Evolutionary conservation across 306 rosid species (phyloP), one percentile per base, ranked within the genome.

Genomic region (Abrus precatorius): DNA sequence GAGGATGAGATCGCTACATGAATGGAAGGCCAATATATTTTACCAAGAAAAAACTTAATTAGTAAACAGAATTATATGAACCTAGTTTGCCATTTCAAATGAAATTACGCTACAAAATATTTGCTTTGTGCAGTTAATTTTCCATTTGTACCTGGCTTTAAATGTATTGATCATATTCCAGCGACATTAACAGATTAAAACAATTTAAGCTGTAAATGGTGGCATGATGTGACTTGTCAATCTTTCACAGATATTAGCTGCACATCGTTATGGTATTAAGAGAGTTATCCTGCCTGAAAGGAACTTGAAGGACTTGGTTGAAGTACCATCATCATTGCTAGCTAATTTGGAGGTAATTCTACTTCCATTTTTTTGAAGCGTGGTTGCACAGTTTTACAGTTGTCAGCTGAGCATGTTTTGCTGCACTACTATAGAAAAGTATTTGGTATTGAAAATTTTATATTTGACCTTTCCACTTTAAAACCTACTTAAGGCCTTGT

Each of bases 231-330:
- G 72, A 74, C 62, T 60, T 83, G 60, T 76, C 61, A 62, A 75
- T 76, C 7, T 50, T 50, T 75, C 76, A 78, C 88, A 96, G 99
- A 85, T 96, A 83, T 87, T 96, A 88, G 99, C 97, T 50, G 99
- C 99, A 20, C 97, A 96, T 67, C 94, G 99, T 61, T 86, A 75
- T 61, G 99, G 99, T 76, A 91, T 96, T 60, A 96, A 85, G 78
- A 93, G 99, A 79, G 93, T 96, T 68, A 93, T 96, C 82, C 88
- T 96, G 29, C 99, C 99, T 44, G 94, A 96, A 84, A 90, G 97
- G 90, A 96, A 96, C 84, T 80, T 88, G 93, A 96, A 96, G 82
- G 99, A 96, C 89, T 87, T 96, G 80, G 97, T 78, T 76, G 99
- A 96, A 86, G 94, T 96, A 59, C 99, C 99, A 65, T 56, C 99